Evolutionary conservation across 1,284 basidiomycete genomes (phyloP).

Genomic region (Apiotrichum porosum): DNA sequence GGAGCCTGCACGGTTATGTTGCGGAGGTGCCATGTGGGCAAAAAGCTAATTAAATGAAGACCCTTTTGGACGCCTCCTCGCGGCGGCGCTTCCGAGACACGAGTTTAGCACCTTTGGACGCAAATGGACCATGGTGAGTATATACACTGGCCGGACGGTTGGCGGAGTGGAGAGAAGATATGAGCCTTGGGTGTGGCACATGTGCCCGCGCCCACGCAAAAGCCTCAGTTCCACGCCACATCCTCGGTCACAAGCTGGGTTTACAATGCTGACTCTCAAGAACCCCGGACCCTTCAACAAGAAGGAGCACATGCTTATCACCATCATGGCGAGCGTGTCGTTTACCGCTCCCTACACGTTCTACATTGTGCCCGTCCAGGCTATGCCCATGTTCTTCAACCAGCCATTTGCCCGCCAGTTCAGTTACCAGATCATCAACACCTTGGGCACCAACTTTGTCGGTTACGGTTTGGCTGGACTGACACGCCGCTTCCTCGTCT

Average conservation of each 20-base stretch:
- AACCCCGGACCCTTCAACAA: slow-evolving; percentile 52
- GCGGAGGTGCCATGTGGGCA: too few relatives aligned
- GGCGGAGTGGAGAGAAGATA: too few relatives aligned
- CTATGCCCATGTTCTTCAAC: slow-evolving; percentile 32
- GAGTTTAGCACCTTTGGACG: slow-evolving; percentile 17
- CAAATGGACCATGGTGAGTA: slow-evolving; percentile 15
- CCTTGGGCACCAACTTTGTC: slow-evolving; percentile 51
- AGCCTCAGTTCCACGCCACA: too few relatives aligned
- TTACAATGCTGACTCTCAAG: neutral
- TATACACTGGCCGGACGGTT: too few relatives aligned
- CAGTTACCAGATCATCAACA: slow-evolving; percentile 41
- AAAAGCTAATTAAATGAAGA: too few relatives aligned
- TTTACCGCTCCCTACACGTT: slow-evolving; percentile 32
- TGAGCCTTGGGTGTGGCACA: too few relatives aligned
- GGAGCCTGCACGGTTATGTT: too few relatives aligned
- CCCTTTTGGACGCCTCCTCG: slow-evolving; percentile 22
- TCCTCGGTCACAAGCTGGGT: too few relatives aligned
- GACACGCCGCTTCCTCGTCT: slow-evolving; percentile 48
- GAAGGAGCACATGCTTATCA: slow-evolving; percentile 24
- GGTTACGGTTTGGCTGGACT: slow-evolving; percentile 51
- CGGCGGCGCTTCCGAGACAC: neutral
- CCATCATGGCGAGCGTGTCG: slow-evolving; percentile 40
- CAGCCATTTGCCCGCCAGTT: slow-evolving; percentile 39
- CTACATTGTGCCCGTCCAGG: slow-evolving; percentile 36
- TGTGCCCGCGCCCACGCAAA: too few relatives aligned